phyloP scores from a whole-genome alignment of 2,329 filamentous ascomycete species.

The Scedosporium apiospermum region DNA sequence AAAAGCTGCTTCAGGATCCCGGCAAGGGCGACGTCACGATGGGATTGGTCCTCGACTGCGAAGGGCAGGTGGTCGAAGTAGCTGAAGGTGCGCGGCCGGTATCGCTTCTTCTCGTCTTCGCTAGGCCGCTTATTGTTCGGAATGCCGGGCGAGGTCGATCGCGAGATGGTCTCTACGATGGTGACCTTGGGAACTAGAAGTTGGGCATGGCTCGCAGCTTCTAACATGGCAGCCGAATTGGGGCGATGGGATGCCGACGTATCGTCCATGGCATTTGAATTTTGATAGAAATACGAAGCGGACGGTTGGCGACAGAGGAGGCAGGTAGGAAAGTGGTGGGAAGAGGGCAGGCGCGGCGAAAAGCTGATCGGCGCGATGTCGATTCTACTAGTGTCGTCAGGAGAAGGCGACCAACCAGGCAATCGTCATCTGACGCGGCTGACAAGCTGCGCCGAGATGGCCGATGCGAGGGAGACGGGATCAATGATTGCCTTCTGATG shows the following conservation, averaged over 20 bases:
- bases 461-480: not conserved
- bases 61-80: conserved; percentile 91
- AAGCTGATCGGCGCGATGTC: not conserved
- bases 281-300: not conserved
- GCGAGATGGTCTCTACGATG: conserved; percentile 62
- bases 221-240: conserved; percentile 19
- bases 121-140: conserved; percentile 36
- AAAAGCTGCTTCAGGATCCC: conserved; percentile 93
- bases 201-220: conserved; percentile 22
- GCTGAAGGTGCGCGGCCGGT: conserved; percentile 82
- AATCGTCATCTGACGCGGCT: conserved; percentile 1
- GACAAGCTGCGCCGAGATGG: not conserved
- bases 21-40: conserved; percentile 69
- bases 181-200: conserved; percentile 26
- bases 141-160: conserved; percentile 74
- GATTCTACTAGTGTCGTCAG: not conserved
- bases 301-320: not conserved
- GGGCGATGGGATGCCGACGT: conserved; percentile 24
- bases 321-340: too few relatives aligned
- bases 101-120: conserved; percentile 51
- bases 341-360: not conserved
- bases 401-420: not conserved
- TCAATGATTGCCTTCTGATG: not conserved
- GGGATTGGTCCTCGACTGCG: conserved; percentile 66
- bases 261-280: conserved; percentile 24